Conservation (phyloP, 2,329 filamentous ascomycete species). For the Elsinoe australis region DNA sequence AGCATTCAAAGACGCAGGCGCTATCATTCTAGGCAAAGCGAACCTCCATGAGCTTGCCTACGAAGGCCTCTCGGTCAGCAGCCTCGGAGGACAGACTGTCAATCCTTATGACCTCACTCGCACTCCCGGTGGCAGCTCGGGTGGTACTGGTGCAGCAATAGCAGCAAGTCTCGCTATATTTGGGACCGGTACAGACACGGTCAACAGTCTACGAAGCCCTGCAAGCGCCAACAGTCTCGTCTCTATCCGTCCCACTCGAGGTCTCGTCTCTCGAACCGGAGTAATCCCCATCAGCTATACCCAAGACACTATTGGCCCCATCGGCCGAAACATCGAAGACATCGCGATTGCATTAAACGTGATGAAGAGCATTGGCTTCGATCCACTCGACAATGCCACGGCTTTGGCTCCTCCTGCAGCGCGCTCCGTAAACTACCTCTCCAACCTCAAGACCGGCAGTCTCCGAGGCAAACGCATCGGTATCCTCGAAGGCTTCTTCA, state of each 20-base stretch:
- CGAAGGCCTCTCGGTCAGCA: conserved; percentile 56
- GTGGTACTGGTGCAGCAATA: conserved; percentile 55
- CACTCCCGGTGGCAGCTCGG: conserved; percentile 59
- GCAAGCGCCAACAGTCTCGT: conserved; percentile 55
- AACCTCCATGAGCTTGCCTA: conserved; percentile 55
- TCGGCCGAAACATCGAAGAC: conserved; percentile 28
- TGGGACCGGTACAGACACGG: conserved; percentile 32
- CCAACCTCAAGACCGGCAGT: conserved; percentile 30
- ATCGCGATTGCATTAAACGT: conserved; percentile 28
- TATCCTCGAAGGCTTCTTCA: conserved; percentile 51
- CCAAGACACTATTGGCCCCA: conserved; percentile 29
- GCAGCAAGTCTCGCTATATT: conserved; percentile 52
- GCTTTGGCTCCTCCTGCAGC: conserved; percentile 39
- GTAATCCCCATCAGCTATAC: conserved; percentile 30
- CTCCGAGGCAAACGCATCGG: conserved; percentile 42
- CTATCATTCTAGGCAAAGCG: conserved; percentile 29
- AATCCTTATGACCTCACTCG: conserved; percentile 59
- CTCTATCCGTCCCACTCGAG: conserved; percentile 46
- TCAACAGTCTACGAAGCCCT: conserved; percentile 56
- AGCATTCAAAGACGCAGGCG: conserved; percentile 29
- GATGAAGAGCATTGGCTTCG: conserved; percentile 44
- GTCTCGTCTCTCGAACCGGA: conserved; percentile 26
- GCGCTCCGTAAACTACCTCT: conserved; percentile 42
- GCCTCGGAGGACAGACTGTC: conserved; percentile 54
- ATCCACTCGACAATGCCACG: conserved; percentile 47